Evolutionary conservation across 148 eudicot genomes (phyloP).

Genomic region (Cornus kousa): DNA sequence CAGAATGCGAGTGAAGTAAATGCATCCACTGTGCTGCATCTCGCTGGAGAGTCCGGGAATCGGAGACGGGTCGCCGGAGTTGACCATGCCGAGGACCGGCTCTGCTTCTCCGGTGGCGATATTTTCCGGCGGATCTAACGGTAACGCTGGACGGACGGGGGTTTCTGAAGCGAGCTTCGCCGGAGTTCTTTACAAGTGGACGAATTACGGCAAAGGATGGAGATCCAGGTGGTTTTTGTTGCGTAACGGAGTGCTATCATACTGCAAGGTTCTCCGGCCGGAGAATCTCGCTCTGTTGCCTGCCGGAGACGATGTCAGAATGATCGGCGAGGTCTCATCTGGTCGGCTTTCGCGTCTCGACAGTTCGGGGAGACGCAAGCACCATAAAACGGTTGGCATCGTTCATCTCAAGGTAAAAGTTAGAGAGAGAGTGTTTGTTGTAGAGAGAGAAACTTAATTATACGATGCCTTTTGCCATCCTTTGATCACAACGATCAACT

Average conservation of each 20-base stretch:
- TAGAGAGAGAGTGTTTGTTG: slow-evolving; percentile 1
- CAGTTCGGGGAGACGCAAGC: slow-evolving; percentile 30
- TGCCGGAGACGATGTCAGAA: slow-evolving; percentile 38
- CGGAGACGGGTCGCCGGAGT: slow-evolving; percentile 50
- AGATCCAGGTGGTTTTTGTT: slow-evolving; percentile 81
- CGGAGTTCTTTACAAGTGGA: slow-evolving; percentile 78
- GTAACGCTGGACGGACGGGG: slow-evolving; percentile 26
- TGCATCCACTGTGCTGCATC: slow-evolving; percentile 82
- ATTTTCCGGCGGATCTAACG: slow-evolving; percentile 33
- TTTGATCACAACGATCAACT: not conserved
- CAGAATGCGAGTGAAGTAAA: slow-evolving; percentile 72
- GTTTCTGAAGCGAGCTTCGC: slow-evolving; percentile 63
- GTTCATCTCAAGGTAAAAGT: slow-evolving; percentile 73
- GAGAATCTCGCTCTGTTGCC: slow-evolving; percentile 28
- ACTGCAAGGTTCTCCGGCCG: slow-evolving; percentile 51
- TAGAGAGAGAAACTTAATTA: slow-evolving; percentile 5
- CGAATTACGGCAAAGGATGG: slow-evolving; percentile 86
- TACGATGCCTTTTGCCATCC: not conserved
- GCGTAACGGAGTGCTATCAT: slow-evolving; percentile 61
- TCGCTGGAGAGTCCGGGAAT: slow-evolving; percentile 48
- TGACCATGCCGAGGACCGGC: slow-evolving; percentile 29
- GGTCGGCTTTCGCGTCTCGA: slow-evolving; percentile 34
- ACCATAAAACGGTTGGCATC: slow-evolving; percentile 33
- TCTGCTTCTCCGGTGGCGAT: slow-evolving; percentile 14
- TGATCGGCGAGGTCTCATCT: slow-evolving; percentile 52